Percentiles rank a stretch among this genome's conserved stretches.
Conservation (phyloP, 1,284 basidiomycete species). For the Fomitopsis betulina region DNA sequence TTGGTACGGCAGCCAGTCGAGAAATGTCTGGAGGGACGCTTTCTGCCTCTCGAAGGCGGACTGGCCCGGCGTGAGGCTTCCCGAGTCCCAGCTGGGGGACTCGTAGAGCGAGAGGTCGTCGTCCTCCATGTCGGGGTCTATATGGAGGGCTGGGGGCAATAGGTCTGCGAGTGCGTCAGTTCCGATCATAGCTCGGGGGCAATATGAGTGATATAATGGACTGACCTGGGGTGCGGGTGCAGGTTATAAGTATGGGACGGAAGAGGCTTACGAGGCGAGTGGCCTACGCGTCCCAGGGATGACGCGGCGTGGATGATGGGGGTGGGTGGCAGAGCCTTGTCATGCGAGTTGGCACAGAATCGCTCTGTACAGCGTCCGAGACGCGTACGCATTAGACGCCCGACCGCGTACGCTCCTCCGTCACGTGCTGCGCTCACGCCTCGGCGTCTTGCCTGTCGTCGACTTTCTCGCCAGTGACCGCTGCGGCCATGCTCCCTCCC, state of each 20-base stretch:
- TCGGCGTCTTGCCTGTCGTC: too few species aligned
- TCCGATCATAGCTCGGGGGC: not conserved
- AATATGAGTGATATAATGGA: not conserved
- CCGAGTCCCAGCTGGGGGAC: constrained; percentile 32
- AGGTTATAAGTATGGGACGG: not conserved
- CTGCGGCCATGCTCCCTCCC: not conserved
- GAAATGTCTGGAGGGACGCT: constrained; percentile 55
- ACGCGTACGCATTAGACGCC: constrained; percentile 1
- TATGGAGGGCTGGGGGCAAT: not conserved
- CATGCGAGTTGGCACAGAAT: not conserved
- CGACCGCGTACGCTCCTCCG: not conserved
- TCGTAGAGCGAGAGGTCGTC: constrained; percentile 46
- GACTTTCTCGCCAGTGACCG: not conserved
- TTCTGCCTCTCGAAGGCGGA: constrained; percentile 47
- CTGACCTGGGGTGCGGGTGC: constrained; percentile 6
- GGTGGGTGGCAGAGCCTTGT: not conserved
- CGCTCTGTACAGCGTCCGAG: not conserved
- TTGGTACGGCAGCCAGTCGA: constrained; percentile 71
- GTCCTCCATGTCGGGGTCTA: constrained; percentile 39
- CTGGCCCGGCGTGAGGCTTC: constrained; percentile 25
- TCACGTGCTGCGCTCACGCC: not conserved
- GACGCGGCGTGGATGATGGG: not conserved
- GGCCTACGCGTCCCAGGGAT: constrained; percentile 16
- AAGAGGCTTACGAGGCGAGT: constrained; percentile 17
- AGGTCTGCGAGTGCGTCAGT: constrained; percentile 2